These are phyloP conservation scores for Nelumbo lutea DNA, from an alignment of 164 flowering plant genomes.

Conservation along the genomic window DNA sequence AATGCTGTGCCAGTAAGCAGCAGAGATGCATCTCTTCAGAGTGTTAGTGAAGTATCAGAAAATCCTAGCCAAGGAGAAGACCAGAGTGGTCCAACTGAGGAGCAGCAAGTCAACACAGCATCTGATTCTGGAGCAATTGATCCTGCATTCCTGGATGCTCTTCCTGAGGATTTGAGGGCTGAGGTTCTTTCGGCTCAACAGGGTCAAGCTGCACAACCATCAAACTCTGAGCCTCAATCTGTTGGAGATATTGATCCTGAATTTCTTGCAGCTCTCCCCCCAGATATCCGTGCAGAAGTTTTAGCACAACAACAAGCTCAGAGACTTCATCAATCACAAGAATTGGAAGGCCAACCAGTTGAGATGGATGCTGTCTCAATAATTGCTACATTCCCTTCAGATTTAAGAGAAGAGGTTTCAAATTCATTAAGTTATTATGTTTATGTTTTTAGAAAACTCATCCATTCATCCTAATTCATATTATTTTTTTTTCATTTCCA, in stretches of 20 bases:
- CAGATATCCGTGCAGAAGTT: constrained; percentile 95
- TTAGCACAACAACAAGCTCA: constrained; percentile 95
- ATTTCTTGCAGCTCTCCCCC: constrained; percentile 97
- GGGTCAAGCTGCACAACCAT: constrained; percentile 69
- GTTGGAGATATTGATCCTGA: constrained; percentile 94
- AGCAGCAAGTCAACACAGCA: constrained; percentile 51
- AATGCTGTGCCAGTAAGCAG: constrained; percentile 38
- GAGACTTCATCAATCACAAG: constrained; percentile 85
- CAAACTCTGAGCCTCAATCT: constrained; percentile 60
- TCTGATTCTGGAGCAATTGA: constrained; percentile 73
- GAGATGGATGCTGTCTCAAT: constrained; percentile 99
- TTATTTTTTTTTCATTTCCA: constrained; percentile 17
- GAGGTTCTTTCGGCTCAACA: constrained; percentile 94
- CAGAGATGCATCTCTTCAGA: constrained; percentile 72
- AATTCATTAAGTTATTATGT: not conserved
- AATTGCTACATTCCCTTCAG: constrained; percentile 96
- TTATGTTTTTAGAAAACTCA: not conserved
- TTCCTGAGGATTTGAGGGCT: constrained; percentile 93
- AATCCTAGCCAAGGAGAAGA: constrained; percentile 66
- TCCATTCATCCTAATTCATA: not conserved
- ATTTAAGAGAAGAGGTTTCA: constrained; percentile 91
- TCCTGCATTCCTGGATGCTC: constrained; percentile 98
- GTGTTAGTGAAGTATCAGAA: constrained; percentile 78
- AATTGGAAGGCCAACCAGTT: constrained; percentile 96
- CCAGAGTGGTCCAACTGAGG: constrained; percentile 48